Conservation (phyloP, 495 filamentous ascomycete genomes). For the Penicillium longicatenatum region DNA sequence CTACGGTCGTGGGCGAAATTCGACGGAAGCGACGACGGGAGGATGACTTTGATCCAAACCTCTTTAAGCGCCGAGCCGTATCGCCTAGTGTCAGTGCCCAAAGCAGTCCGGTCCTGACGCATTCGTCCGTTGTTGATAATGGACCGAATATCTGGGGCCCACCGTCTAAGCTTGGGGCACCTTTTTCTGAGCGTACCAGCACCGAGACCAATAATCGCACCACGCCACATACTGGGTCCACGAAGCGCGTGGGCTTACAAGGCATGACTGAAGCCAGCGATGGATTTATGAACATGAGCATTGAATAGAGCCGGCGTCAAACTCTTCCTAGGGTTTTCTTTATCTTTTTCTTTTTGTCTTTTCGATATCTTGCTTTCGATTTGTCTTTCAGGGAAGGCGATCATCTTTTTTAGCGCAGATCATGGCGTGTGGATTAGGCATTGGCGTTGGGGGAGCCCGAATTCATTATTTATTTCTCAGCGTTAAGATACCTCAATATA, state of each 20-base stretch:
- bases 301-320: conserved; percentile 56
- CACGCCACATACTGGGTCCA: conserved; percentile 40
- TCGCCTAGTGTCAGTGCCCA: conserved; percentile 90
- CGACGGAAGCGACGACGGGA: conserved; percentile 82
- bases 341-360: neutral
- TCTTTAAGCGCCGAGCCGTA: conserved; percentile 91
- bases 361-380: neutral
- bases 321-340: neutral
- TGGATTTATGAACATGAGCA: conserved; percentile 96
- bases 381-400: neutral
- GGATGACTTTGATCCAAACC: conserved; percentile 86
- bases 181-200: conserved; percentile 52
- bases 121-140: conserved; percentile 72
- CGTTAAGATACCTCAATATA: conserved; percentile 17
- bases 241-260: conserved; percentile 82
- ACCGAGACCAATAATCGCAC: conserved; percentile 44
- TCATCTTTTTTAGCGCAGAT: conserved; percentile 6
- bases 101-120: conserved; percentile 80
- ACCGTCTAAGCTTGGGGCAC: conserved; percentile 57
- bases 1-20: conserved; percentile 62
- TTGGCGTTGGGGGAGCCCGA: conserved; percentile 16
- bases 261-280: conserved; percentile 96
- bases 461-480: conserved; percentile 10
- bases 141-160: conserved; percentile 69
- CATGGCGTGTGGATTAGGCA: conserved; percentile 16